A percentile compares a stretch with the other conserved stretches of the same genome.
Evolutionary conservation across 2,329 filamentous ascomycete genomes (phyloP).

Genomic region (Cladophialophora chaetospira): DNA sequence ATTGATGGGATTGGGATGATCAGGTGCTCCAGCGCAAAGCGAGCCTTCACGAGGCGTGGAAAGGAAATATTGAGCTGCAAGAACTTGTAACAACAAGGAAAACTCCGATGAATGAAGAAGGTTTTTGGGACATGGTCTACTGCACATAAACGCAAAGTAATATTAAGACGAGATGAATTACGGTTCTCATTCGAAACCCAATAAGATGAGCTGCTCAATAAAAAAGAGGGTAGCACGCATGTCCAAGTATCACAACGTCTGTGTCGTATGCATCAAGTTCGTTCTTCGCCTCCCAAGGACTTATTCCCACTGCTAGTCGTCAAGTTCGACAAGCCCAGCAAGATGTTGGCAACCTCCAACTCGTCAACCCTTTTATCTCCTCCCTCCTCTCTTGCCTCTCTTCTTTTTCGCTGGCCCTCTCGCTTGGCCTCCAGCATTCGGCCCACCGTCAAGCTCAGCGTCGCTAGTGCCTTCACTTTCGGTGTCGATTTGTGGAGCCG

Average conservation of each 20-base stretch:
- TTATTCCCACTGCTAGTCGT: neutral
- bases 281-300: neutral
- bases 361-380: neutral
- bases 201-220: neutral
- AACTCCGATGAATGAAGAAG: no score
- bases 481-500: neutral
- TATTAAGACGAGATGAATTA: no score
- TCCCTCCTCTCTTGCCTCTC: constrained; percentile 10
- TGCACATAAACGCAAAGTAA: no score
- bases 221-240: neutral
- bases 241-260: neutral
- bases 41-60: no score
- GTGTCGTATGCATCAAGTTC: neutral
- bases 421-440: constrained; percentile 1
- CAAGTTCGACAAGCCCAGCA: neutral
- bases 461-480: constrained; percentile 23
- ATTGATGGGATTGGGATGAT: neutral
- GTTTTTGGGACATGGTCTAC: no score
- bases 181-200: no score
- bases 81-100: no score
- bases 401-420: constrained; percentile 17
- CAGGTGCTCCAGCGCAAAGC: no score
- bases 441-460: constrained; percentile 15
- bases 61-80: no score
- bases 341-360: neutral